Conservation (phyloP, 495 filamentous ascomycete species). For the Neurospora pannonica region DNA sequence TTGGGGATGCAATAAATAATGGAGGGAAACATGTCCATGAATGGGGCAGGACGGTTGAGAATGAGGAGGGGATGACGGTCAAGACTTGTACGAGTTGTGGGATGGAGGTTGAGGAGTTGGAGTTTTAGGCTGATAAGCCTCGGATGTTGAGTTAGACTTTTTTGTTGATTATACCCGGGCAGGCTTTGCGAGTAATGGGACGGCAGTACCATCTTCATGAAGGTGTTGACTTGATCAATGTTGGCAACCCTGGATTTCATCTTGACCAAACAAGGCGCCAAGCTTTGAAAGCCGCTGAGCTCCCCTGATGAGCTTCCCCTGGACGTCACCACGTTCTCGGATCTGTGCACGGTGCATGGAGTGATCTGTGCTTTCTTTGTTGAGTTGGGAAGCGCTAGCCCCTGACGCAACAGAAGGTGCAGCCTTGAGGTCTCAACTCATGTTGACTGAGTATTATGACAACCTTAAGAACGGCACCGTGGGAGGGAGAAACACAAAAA, state of each 20-base stretch:
- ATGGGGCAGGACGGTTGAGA: constrained; percentile 75
- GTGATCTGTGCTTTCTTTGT: not conserved
- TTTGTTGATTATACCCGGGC: not conserved
- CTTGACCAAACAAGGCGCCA: not conserved
- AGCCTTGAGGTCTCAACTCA: not conserved
- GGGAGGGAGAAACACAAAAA: too few relatives aligned
- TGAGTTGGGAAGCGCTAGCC: not conserved
- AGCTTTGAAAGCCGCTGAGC: not conserved
- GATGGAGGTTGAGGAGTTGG: constrained; percentile 95
- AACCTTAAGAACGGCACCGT: too few relatives aligned
- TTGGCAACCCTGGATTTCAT: not conserved
- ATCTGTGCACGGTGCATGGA: not conserved
- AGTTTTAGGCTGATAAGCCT: constrained; percentile 47
- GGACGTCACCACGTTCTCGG: not conserved
- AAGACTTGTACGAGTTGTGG: constrained; percentile 85
- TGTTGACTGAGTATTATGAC: too few relatives aligned
- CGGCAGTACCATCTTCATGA: not conserved
- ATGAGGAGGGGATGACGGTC: constrained; percentile 68
- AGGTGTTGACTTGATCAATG: not conserved
- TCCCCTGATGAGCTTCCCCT: not conserved
- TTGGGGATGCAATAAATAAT: constrained; percentile 64
- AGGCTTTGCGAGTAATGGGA: not conserved
- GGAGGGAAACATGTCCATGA: constrained; percentile 78
- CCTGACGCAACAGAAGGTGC: not conserved
- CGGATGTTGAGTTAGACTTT: not conserved